Evolutionary conservation across 108 stramenopile genomes (phyloP), one percentile per base, ranked within the genome.

Genomic region (Pseudonitzschia pungens): DNA sequence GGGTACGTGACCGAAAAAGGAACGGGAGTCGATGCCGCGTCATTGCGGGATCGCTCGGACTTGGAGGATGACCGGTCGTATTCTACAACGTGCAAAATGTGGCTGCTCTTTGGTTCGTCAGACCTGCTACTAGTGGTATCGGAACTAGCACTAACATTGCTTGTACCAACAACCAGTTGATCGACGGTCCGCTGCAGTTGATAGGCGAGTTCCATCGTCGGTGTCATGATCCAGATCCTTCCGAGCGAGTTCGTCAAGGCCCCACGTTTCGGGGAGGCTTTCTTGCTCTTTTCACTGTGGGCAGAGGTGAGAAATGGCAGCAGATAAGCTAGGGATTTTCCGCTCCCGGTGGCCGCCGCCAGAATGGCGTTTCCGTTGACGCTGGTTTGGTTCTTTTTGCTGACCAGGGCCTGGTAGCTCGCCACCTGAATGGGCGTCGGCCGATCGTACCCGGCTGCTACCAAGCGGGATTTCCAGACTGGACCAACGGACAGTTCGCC

Each of bases 301-400:
- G 24, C 31, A 0, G 70, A 71, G 10, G 77, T 83, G 28, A 88
- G 56, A 6, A 92, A 68, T 43, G 88, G 91, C 40, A 88, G 33
- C 9, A 92, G 74, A 74, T 83, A 92, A 0, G 91, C 88, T n/a
- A 92, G 43, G 0, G 86, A 83, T 73, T 92, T 92, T 12, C 91
- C 91, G 14, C 81, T 84, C 26, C 91, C 88, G 7, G 91, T 92
- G 14, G 91, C 81, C 7, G 86, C 79, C n/a, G 88, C 88, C 29
- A 92, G 75, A 20, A 92, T 73, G 51, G 74, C 81, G 83, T 92
- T 87, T 4, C 36, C 28, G 48, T 32, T 53, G 31, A 32, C 20
- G 2, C 53, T 55, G 27, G 51, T 53, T 33, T n/a, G 59, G n/a
- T 70, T 83, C 22, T 78, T 48, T 2, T 70, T 74, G 24, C 40